Conservation (phyloP, 129 eudicot genomes). For the Helianthus tuberosus region DNA sequence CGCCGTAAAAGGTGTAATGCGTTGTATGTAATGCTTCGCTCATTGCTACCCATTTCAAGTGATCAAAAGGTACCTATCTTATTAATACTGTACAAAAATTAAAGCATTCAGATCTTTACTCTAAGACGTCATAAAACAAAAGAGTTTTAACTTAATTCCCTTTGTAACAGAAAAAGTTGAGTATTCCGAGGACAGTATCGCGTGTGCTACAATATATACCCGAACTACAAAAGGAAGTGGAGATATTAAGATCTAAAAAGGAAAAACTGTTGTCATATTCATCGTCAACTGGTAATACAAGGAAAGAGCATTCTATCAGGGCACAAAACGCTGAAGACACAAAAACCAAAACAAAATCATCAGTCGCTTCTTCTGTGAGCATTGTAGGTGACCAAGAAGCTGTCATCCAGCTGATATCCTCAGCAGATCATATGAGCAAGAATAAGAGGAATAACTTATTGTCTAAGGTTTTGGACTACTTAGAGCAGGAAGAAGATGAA, state of each 20-base stretch:
- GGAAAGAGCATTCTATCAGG: not conserved
- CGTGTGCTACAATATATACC: conserved; percentile 40
- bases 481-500: conserved; percentile 44
- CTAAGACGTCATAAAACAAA: no score
- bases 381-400: conserved; percentile 34
- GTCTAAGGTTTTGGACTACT: conserved; percentile 27
- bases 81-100: no score
- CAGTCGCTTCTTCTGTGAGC: conserved; percentile 24
- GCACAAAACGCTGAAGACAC: not conserved
- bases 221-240: conserved; percentile 45
- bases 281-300: not conserved
- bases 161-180: conserved; percentile 41
- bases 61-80: conserved; percentile 25
- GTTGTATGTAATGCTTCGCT: conserved; percentile 34
- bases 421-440: not conserved
- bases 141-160: not conserved
- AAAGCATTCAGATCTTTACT: no score
- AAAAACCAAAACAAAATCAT: not conserved
- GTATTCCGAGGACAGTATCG: conserved; percentile 35
- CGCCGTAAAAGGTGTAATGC: conserved; percentile 37
- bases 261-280: conserved; percentile 7
- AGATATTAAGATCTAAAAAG: conserved; percentile 24
- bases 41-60: conserved; percentile 26
- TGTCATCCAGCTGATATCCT: conserved; percentile 30
- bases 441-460: not conserved